Conservation (phyloP, 148 eudicot species). For the Diospyros lotus region DNA sequence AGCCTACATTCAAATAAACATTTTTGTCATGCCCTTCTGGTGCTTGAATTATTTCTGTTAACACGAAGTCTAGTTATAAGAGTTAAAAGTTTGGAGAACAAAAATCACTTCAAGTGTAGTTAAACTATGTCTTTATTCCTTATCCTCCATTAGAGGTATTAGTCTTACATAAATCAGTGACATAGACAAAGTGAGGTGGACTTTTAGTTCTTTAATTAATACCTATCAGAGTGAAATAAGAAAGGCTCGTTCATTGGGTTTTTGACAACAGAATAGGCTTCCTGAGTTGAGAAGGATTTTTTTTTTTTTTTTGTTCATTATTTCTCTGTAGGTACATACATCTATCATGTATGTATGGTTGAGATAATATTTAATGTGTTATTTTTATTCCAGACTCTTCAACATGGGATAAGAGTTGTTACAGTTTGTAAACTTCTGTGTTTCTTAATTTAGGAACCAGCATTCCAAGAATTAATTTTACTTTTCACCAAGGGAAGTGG, state of each 20-base stretch:
- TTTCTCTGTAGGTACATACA: not conserved
- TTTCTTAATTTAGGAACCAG: slow-evolving; percentile 69
- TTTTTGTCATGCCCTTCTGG: no score
- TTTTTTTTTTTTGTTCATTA: not conserved
- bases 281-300: not conserved
- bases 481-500: slow-evolving; percentile 60
- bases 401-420: not conserved
- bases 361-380: no score
- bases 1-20: no score
- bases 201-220: no score
- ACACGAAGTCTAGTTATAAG: not conserved
- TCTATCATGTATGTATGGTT: slow-evolving; percentile 1
- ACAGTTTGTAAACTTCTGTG: slow-evolving; percentile 3
- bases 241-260: not conserved
- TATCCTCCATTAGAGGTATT: not conserved
- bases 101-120: no score
- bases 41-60: not conserved
- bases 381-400: not conserved
- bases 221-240: no score
- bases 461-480: slow-evolving; percentile 84
- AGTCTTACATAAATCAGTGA: no score
- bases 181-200: no score
- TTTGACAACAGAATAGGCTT: not conserved
- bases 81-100: not conserved
- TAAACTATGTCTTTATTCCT: no score